Evolutionary conservation across 345 rosid species (phyloP), one percentile per base, ranked within the genome.

Genomic region (Eucalyptus sp.): DNA sequence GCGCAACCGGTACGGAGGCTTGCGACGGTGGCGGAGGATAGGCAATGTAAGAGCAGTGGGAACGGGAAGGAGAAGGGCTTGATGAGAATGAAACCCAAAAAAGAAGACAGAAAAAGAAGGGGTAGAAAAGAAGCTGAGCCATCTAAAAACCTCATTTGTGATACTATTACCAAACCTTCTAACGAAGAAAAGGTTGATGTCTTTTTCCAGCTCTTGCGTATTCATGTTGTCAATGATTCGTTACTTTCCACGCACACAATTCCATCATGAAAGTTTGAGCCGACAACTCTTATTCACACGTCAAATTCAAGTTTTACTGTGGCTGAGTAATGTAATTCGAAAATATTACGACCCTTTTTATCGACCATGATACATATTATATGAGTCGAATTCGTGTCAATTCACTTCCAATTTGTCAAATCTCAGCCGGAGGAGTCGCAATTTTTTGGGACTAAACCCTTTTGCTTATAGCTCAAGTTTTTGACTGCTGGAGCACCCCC

Each of bases 261-360:
- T 27, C 4, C 31, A 60, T 27, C 8, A 27, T 60, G 8, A 12
- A 60, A 60, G n/a, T 29, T 60, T 29, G 8, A 62, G 17, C 8
- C 0, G 33, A 8, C 80, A 68, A 4, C 4, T 33, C 13, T 5
- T 3, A 10, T 18, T 71, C 44, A 5, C 7, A 17, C 6, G 8
- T 33, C 81, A 37, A 33, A 33, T 71, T 17, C 3, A 14, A 64
- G 5, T 8, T 71, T 71, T 37, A 9, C 13, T 33, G 2, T 37
- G 4, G 2, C 2, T 10, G 7, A 33, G 44, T 9, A 3, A 11
- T 71, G 81, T 37, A 37, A 18, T 37, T 37, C 1, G 27, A 8
- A 37, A 37, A 37, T 43, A 37, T 37, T 27, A 27, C 0, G 2
- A 62, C 17, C 17, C 8, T 62, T 29, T 29, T 62, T 12, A 12